phyloP scores from a whole-genome alignment of 164 flowering plant genomes.

The Sedum album region DNA sequence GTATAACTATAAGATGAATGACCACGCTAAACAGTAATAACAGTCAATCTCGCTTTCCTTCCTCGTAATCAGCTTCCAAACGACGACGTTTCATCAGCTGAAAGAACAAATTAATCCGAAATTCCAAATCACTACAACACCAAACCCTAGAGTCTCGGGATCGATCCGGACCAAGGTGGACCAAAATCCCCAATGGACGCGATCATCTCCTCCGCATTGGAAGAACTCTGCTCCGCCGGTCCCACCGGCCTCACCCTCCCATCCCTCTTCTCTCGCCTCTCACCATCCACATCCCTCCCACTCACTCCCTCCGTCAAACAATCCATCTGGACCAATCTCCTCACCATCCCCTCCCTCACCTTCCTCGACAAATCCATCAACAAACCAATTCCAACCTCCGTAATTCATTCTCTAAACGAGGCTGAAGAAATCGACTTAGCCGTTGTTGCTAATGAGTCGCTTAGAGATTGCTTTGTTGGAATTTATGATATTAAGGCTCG shows the following conservation, averaged over 20 bases:
- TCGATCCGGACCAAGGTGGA: background rate
- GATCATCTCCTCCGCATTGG: slow-evolving; percentile 49
- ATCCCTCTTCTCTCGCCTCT: slow-evolving; percentile 44
- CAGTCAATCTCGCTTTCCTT: no score
- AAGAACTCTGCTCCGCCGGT: slow-evolving; percentile 59
- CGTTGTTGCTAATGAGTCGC: slow-evolving; percentile 29
- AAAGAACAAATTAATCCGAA: background rate
- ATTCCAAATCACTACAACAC: background rate
- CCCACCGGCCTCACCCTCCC: slow-evolving; percentile 34
- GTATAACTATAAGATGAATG: no score
- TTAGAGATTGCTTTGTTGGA: background rate
- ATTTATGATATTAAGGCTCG: background rate
- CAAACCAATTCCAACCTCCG: slow-evolving; percentile 15
- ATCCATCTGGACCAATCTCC: slow-evolving; percentile 41
- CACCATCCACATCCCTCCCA: slow-evolving; percentile 26
- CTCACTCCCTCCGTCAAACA: slow-evolving; percentile 36
- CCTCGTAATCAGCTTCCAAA: no score
- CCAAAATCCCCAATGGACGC: slow-evolving; percentile 44
- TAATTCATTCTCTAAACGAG: slow-evolving; percentile 30
- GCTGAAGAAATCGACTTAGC: slow-evolving; percentile 38
- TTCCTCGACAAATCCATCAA: slow-evolving; percentile 17
- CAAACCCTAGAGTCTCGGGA: background rate
- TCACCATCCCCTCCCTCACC: slow-evolving; percentile 36
- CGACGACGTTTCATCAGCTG: no score
- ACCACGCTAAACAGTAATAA: no score